Conservation (phyloP, 306 rosid genomes). For the Morella rubra region DNA sequence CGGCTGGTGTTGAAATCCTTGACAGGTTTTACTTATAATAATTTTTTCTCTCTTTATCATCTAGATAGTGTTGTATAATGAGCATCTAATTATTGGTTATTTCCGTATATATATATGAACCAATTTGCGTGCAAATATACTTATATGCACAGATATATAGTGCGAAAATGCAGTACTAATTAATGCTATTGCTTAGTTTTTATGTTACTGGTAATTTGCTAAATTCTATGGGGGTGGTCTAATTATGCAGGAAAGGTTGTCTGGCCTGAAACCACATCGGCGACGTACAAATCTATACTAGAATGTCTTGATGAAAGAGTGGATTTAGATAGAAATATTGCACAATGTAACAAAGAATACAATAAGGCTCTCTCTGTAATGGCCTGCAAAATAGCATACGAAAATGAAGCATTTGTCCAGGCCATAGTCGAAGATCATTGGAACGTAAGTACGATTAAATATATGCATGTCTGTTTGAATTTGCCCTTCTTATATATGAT, state of each 20-base stretch:
- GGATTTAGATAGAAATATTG: slow-evolving; percentile 36
- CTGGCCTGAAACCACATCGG: slow-evolving; percentile 32
- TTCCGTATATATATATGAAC: too few species aligned
- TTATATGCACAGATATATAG: too few species aligned
- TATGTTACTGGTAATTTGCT: too few species aligned
- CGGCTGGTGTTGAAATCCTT: slow-evolving; percentile 40
- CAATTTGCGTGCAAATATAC: too few species aligned
- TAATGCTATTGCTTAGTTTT: too few species aligned
- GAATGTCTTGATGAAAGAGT: slow-evolving; percentile 36
- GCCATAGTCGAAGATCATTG: too few species aligned
- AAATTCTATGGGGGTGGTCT: not conserved
- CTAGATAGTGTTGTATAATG: too few species aligned
- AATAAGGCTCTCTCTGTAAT: slow-evolving; percentile 35
- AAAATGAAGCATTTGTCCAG: slow-evolving; percentile 33
- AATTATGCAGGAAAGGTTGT: slow-evolving; percentile 32
- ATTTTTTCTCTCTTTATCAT: not conserved
- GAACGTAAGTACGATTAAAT: slow-evolving; percentile 28
- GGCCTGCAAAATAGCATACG: slow-evolving; percentile 48
- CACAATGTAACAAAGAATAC: slow-evolving; percentile 20
- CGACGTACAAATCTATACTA: slow-evolving; percentile 14
- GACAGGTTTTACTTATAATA: slow-evolving; percentile 30
- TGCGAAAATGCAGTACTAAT: too few species aligned
- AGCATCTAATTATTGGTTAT: too few species aligned
- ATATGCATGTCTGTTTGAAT: not conserved
- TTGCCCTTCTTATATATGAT: not conserved